Evolutionary conservation across 2,329 filamentous ascomycete genomes (phyloP).

Genomic region (Arthrinium phaeospermum): DNA sequence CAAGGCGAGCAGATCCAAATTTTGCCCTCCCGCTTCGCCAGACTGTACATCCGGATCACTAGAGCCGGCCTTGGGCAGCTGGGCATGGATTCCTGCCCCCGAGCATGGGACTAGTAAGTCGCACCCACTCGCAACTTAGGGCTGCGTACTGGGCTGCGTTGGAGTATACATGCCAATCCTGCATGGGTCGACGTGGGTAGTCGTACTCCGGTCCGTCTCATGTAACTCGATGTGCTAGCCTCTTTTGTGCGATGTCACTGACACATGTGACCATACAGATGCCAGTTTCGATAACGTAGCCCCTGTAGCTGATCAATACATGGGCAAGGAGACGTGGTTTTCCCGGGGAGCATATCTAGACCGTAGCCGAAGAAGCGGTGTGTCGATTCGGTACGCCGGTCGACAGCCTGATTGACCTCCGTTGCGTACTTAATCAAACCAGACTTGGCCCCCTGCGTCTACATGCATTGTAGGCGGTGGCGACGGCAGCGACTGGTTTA

Average conservation of each 20-base stretch:
- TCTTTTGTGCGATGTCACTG: neutral
- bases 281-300: neutral
- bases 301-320: neutral
- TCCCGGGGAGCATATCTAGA: neutral
- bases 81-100: neutral
- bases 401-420: neutral
- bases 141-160: too few species aligned
- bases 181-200: neutral
- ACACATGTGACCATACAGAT: neutral
- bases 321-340: neutral
- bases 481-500: neutral
- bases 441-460: neutral
- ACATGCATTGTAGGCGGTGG: neutral
- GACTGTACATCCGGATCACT: neutral
- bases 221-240: neutral
- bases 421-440: neutral
- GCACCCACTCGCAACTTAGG: neutral
- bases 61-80: neutral
- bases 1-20: neutral
- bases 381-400: too few species aligned
- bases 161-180: neutral
- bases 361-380: neutral
- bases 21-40: neutral
- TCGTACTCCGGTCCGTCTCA: neutral
- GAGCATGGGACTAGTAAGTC: neutral